A percentile compares a stretch with the other conserved stretches of the same genome.
Evolutionary conservation across 768 basidiomycete genomes (phyloP).

Genomic region (Mycena polygramma): DNA sequence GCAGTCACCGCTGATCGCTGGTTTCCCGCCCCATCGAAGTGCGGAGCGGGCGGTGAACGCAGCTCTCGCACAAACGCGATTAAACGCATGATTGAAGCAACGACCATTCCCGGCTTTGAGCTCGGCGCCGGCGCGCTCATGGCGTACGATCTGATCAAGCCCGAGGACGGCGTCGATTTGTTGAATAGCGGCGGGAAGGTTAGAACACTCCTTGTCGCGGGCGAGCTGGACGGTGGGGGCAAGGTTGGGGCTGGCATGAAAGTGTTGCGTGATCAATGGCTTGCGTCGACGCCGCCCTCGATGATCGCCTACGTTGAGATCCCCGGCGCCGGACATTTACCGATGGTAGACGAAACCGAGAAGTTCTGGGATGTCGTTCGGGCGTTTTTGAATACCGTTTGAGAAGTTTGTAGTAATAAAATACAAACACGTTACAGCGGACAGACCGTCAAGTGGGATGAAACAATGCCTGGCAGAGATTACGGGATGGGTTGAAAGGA

Average conservation of each 20-base stretch:
- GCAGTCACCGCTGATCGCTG: slow-evolving; percentile 60
- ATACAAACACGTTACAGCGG: slow-evolving; percentile 1
- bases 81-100: slow-evolving; percentile 53
- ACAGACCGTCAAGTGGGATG: slow-evolving; percentile 52
- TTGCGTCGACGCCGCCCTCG: slow-evolving; percentile 35
- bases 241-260: slow-evolving; percentile 57
- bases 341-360: slow-evolving; percentile 65
- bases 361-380: slow-evolving; percentile 53
- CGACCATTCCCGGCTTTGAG: slow-evolving; percentile 51
- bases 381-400: slow-evolving; percentile 44
- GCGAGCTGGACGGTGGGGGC: slow-evolving; percentile 62
- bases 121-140: slow-evolving; percentile 63
- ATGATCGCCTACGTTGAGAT: slow-evolving; percentile 52
- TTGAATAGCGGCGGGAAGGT: slow-evolving; percentile 41
- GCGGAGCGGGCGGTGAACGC: slow-evolving; percentile 36
- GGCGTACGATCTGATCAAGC: slow-evolving; percentile 55
- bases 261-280: slow-evolving; percentile 51
- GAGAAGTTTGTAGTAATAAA: slow-evolving; percentile 1
- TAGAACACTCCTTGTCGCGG: slow-evolving; percentile 60
- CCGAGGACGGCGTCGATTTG: slow-evolving; percentile 42
- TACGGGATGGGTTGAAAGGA: not conserved
- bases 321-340: slow-evolving; percentile 59
- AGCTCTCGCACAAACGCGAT: slow-evolving; percentile 46
- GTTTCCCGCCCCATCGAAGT: slow-evolving; percentile 59
- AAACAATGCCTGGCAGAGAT: slow-evolving; percentile 45